Evolutionary conservation across 257 asterid species (phyloP).

Genomic region (Petunia secreta): DNA sequence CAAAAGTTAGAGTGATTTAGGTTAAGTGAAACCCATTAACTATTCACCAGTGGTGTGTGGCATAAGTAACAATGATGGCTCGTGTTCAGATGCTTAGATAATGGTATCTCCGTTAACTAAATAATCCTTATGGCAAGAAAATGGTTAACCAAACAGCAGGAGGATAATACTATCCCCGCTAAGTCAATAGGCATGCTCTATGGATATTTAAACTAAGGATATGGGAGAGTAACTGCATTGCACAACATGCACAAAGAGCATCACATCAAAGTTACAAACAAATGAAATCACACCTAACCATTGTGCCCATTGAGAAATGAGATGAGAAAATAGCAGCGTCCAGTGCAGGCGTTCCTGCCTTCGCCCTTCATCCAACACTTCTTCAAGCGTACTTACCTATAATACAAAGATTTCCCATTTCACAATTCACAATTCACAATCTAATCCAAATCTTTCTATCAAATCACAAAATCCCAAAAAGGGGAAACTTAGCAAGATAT

Average conservation of each 20-base stretch:
- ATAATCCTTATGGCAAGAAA: background rate
- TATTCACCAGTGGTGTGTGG: background rate
- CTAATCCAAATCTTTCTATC: conserved; percentile 13
- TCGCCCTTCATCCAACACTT: conserved; percentile 68
- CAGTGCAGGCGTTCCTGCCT: conserved; percentile 69
- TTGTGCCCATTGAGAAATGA: conserved; percentile 96
- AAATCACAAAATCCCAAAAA: background rate
- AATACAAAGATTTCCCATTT: conserved; percentile 17
- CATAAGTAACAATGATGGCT: background rate
- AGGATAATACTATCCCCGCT: background rate
- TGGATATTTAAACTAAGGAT: background rate
- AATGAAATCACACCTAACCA: conserved; percentile 72
- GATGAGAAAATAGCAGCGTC: conserved; percentile 70
- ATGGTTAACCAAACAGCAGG: background rate
- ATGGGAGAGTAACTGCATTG: background rate
- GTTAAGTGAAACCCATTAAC: background rate
- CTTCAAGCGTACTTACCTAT: conserved; percentile 55
- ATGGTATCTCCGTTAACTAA: background rate
- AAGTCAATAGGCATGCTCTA: background rate
- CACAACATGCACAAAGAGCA: conserved; percentile 16
- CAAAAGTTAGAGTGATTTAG: background rate
- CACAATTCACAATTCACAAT: conserved; percentile 14
- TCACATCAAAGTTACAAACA: background rate
- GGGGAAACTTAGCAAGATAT: background rate
- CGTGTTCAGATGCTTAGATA: background rate